These are phyloP conservation scores for Eucalyptus coolabah DNA, from an alignment of 345 rosid genomes.

Conservation along the genomic window DNA sequence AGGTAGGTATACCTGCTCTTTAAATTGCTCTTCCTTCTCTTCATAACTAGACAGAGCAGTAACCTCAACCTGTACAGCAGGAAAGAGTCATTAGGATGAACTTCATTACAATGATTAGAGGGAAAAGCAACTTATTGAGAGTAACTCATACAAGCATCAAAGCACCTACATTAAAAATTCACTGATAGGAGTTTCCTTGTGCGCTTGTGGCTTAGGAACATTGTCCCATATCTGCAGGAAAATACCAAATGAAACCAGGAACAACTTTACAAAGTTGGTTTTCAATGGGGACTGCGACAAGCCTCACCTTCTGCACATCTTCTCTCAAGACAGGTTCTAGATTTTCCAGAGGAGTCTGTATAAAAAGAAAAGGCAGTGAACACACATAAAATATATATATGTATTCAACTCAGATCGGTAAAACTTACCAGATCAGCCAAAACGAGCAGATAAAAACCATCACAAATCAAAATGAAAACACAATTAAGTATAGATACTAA, in stretches of 20 bases:
- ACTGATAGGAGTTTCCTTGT: constrained; percentile 83
- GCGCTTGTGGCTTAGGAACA: constrained; percentile 92
- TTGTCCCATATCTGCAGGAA: constrained; percentile 88
- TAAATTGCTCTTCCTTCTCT: constrained; percentile 93
- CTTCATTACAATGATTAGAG: neutral
- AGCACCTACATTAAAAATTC: constrained; percentile 82
- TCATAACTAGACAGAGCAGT: constrained; percentile 97
- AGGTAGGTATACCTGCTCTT: constrained; percentile 65
- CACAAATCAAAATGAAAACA: neutral
- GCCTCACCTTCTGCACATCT: constrained; percentile 85
- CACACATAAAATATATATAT: too few relatives aligned
- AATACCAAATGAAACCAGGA: neutral
- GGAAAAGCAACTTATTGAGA: neutral
- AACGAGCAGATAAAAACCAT: neutral
- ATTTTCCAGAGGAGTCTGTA: constrained; percentile 89
- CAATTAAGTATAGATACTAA: constrained; percentile 6
- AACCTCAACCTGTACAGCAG: constrained; percentile 70
- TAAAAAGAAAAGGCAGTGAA: neutral
- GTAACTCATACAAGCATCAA: neutral
- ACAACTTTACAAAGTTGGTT: neutral
- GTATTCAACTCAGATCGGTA: neutral
- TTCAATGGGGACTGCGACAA: neutral
- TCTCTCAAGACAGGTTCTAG: constrained; percentile 91
- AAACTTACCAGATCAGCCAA: neutral
- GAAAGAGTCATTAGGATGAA: neutral